Base-by-base conservation (phyloP, 176 grass and related monocot species). In the Carex cristatella region DNA sequence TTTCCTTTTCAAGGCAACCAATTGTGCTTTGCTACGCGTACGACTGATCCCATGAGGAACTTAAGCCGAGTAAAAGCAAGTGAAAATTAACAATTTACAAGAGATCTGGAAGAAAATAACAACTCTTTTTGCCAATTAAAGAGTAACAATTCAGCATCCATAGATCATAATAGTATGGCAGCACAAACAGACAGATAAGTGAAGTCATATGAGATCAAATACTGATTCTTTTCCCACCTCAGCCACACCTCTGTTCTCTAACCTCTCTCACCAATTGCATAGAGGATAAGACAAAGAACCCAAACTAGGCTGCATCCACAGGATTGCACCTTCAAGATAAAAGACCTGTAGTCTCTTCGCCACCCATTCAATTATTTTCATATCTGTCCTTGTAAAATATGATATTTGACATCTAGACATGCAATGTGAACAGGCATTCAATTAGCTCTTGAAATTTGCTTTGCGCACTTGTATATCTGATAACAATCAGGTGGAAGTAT, bases 271-370 rank as follows among this genome's bases (percentile, higher is more conserved):
- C 33, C 18, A 65, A 65, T 81, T 81, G 79, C 59, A 81, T 64
- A 46, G 10, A 67, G 80, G 80, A 83, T 83, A 83, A 83, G 38
- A 68, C 61, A 83, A 83, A 83, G 19, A 46, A 83, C 35, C 56
- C 37, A 66, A 40, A 53, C 37, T 82, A 49, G 80, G 62, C 11
- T 54, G 27, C 80, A 66, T 83, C 80, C 62, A 68, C 80, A 81
- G 38, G 56, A 64, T 65, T 46, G 44, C 42, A 23, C 30, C 42
- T 53, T 83, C 62, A 31, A 83, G 80, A 67, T 83, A 83, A 68
- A 81, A 55, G 42, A 13, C 38, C 54, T 68, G 8, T 55, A 83
- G n/a, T 65, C 37, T 83, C 80, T 65, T 65, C 65, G 60, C 80
- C 80, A 83, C 80, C 62, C 80, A 83, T 83, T 81, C 28, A 23